phyloP scores from a whole-genome alignment of 768 basidiomycete species.

The Strobilomyces dryophilus region DNA sequence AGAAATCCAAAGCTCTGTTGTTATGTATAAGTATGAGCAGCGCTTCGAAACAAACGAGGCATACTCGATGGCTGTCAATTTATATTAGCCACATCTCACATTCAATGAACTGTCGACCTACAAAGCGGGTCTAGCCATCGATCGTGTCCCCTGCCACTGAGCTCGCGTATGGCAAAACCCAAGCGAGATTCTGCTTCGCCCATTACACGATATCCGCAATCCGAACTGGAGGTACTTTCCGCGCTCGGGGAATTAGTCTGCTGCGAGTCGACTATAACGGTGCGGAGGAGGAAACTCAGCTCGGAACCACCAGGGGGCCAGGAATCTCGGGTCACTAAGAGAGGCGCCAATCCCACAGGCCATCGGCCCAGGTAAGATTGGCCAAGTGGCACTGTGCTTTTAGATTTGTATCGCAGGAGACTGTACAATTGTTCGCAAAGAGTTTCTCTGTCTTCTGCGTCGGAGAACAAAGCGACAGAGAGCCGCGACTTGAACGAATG shows the following conservation, averaged over 20 bases:
- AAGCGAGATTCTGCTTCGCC: slow-evolving; percentile 72
- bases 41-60: slow-evolving; percentile 1
- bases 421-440: slow-evolving; percentile 27
- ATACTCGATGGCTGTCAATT: slow-evolving; percentile 21
- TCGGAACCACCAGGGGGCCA: slow-evolving; percentile 91
- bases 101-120: slow-evolving; percentile 38
- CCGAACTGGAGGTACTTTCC: slow-evolving; percentile 26
- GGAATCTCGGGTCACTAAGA: slow-evolving; percentile 64
- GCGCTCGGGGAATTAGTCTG: slow-evolving; percentile 29
- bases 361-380: slow-evolving; percentile 32
- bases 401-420: slow-evolving; percentile 21
- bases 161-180: slow-evolving; percentile 80
- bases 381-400: slow-evolving; percentile 17
- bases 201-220: slow-evolving; percentile 34
- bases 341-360: slow-evolving; percentile 71
- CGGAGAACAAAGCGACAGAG: slow-evolving; percentile 70
- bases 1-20: slow-evolving; percentile 77
- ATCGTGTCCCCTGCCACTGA: slow-evolving; percentile 60
- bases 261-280: slow-evolving; percentile 81
- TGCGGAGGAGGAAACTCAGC: slow-evolving; percentile 75
- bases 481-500: slow-evolving; percentile 72
- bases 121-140: slow-evolving; percentile 82
- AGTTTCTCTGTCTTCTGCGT: slow-evolving; percentile 49
- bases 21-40: slow-evolving; percentile 2
- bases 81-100: slow-evolving; percentile 5